A percentile compares a stretch with the other conserved stretches of the same genome.
phyloP scores from a whole-genome alignment of 192 early-diverging fungal genomes.

The Coemansia sp. region DNA sequence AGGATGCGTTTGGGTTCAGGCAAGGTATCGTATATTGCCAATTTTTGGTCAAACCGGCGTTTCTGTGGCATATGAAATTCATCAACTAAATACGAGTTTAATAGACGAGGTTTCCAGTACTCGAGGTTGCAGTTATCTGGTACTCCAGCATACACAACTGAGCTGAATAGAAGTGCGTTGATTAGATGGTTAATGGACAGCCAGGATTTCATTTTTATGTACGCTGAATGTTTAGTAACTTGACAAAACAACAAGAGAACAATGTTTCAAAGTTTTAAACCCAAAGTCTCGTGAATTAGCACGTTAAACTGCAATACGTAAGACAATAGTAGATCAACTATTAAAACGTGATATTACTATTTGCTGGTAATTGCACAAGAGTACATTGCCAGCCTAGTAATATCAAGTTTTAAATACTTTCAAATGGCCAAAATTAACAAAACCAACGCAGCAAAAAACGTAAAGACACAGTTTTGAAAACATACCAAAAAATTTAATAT shows the following conservation, averaged over 20 bases:
- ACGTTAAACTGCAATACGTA: too few relatives aligned
- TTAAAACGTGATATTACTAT: not conserved
- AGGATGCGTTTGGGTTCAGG: conserved; percentile 30
- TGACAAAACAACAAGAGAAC: not conserved
- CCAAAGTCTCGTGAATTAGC: too few relatives aligned
- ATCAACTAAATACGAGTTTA: conserved; percentile 26
- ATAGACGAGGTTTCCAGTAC: conserved; percentile 38
- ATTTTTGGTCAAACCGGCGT: conserved; percentile 12
- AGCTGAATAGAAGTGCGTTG: not conserved
- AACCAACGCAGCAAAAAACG: too few relatives aligned
- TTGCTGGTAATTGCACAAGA: not conserved
- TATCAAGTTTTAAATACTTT: not conserved
- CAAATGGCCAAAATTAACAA: too few relatives aligned
- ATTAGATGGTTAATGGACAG: not conserved
- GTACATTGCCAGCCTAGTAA: not conserved
- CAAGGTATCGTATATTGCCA: conserved; percentile 25
- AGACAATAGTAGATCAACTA: too few relatives aligned
- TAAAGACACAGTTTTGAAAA: too few relatives aligned
- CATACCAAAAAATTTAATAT: too few relatives aligned
- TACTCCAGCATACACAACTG: not conserved
- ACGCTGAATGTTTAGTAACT: not conserved
- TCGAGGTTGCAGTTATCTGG: conserved; percentile 36
- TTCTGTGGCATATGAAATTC: conserved; percentile 13
- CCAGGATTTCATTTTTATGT: not conserved
- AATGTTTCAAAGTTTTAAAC: too few relatives aligned